phyloP scores from a whole-genome alignment of 768 basidiomycete species.

The Mycena haematopus region DNA sequence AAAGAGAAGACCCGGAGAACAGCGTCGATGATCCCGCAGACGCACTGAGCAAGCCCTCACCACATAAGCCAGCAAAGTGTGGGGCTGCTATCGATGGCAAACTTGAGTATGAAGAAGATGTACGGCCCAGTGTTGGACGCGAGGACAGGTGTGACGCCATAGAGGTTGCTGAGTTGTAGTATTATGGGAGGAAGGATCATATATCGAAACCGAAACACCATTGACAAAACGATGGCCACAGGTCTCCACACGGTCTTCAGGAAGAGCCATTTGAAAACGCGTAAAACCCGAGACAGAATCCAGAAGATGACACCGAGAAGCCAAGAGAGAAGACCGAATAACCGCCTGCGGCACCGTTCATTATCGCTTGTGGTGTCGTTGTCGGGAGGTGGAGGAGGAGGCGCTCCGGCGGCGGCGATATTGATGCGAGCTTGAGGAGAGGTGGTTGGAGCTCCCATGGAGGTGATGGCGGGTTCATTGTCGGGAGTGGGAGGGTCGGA shows the following conservation, averaged over 20 bases:
- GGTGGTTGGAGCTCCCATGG: no score
- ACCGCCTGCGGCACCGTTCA: background rate
- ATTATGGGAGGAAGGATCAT: background rate
- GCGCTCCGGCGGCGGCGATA: background rate
- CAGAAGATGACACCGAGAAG: background rate
- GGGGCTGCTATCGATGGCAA: background rate
- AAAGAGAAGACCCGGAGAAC: background rate
- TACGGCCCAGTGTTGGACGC: background rate
- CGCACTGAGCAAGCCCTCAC: no score
- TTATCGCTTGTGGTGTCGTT: background rate
- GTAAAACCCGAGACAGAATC: background rate
- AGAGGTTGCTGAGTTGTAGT: background rate
- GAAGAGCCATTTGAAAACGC: background rate
- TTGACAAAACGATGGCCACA: background rate
- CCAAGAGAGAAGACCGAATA: background rate
- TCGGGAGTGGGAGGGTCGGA: background rate
- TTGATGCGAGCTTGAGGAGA: background rate
- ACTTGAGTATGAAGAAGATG: background rate
- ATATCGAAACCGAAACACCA: background rate
- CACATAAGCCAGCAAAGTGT: background rate
- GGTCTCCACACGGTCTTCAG: background rate
- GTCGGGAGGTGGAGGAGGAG: background rate
- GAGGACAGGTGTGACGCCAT: background rate
- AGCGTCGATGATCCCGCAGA: background rate
- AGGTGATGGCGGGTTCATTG: no score